Evolutionary conservation across 1,284 basidiomycete genomes (phyloP), one percentile per base, ranked within the genome.

Genomic region (Fomitopsis pinicola): DNA sequence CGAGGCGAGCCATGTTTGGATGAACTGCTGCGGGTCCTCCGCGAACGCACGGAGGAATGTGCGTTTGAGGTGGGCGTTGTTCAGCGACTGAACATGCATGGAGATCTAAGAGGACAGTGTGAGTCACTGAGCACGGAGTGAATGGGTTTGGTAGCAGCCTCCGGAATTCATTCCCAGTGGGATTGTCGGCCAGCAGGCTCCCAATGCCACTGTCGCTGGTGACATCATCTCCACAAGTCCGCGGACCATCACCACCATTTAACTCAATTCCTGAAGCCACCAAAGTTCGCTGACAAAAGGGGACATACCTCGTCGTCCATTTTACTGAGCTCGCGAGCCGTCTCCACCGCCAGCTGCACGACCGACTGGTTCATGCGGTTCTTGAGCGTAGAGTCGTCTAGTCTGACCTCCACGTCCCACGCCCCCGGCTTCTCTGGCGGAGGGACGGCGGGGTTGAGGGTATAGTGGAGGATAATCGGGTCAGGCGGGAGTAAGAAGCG

Each of bases 391-490:
- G 85, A 80, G 71, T 98, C 96, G 69, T 98, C 96, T 71, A 92
- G 83, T 71, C 95, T 95, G 22, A 98, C 77, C 60, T 97, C 93
- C 26, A 97, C 85, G 71, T 98, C 96, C 80, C 88, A 98, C 0
- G 88, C 93, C 66, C 80, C 76, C 2, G 87, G 85, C 42, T 85
- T 79, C 50, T 90, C 88, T 2, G 86, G 81, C 0, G 87, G 83
- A 33, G 79, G 80, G 17, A 77, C 65, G 12, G 77, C 71, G 0
- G 87, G 89, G 62, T 89, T 84, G 58, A 92, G 73, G 3, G 79
- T 83, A 72, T 97, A 95, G 68, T 92, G 86, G n/a, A 98, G 77
- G 19, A 95, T 77, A 62, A 97, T 81, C 0, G 97, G 95, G 60
- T 95, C 91, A 0, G 92, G 86, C 9, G 92, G 86, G 28, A 81